A percentile compares a stretch with the other conserved stretches of the same genome.
Conservation (phyloP, 2,329 filamentous ascomycete genomes). For the Pseudogymnoascus sp. region DNA sequence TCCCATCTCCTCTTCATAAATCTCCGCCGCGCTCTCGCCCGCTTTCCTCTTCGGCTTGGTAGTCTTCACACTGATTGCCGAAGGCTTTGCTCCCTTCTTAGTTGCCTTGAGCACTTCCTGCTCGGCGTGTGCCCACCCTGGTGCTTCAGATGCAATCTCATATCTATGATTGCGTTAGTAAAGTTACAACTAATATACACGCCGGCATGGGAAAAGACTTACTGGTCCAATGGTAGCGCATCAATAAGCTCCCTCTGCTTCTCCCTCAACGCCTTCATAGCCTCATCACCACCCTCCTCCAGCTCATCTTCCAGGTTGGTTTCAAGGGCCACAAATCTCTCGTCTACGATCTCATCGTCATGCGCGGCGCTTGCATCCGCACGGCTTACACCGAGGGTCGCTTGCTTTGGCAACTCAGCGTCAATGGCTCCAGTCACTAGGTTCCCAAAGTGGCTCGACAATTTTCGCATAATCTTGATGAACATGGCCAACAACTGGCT, state of each 20-base stretch:
- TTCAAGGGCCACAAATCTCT: conserved; percentile 62
- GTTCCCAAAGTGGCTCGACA: conserved; percentile 67
- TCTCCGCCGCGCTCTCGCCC: conserved; percentile 46
- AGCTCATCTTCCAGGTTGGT: conserved; percentile 72
- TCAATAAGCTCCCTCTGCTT: conserved; percentile 86
- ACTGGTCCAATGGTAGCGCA: conserved; percentile 80
- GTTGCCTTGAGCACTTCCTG: conserved; percentile 57
- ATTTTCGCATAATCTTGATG: conserved; percentile 88
- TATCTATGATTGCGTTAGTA: conserved; percentile 40
- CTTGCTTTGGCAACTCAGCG: conserved; percentile 52
- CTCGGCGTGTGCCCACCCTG: conserved; percentile 63
- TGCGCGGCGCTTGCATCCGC: conserved; percentile 56
- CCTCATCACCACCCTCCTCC: conserved; percentile 72
- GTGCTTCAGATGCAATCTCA: conserved; percentile 54
- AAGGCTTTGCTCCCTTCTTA: conserved; percentile 47
- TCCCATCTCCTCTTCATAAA: conserved; percentile 53
- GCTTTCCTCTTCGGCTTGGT: conserved; percentile 70
- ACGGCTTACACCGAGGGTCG: conserved; percentile 49
- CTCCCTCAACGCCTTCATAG: conserved; percentile 60
- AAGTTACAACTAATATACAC: not conserved
- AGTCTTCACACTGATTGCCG: conserved; percentile 76
- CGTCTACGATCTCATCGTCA: conserved; percentile 59
- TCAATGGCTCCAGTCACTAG: conserved; percentile 68
- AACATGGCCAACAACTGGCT: conserved; percentile 92
- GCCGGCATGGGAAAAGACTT: conserved; percentile 33